Evolutionary conservation across 805 yeast species (phyloP), one percentile per base, ranked within the genome.

Genomic region (Yarrowia porcina): DNA sequence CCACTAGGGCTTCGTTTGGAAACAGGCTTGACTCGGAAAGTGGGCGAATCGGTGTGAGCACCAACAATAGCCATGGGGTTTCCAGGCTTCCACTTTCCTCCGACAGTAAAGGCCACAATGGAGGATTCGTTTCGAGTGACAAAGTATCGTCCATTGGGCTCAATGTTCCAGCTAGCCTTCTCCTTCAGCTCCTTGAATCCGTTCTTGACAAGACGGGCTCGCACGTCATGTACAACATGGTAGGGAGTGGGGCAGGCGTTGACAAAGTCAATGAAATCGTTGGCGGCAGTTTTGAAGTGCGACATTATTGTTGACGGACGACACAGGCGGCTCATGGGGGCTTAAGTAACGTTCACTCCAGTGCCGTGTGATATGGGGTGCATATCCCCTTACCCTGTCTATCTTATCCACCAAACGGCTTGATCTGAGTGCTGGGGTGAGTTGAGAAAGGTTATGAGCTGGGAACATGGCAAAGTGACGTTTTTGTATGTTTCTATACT

Each of bases 21-120:
- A 30, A 88, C 79, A 12, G 99, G 99, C 76, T 93, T 94, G 67
- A 93, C 83, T n/a, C 96, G 82, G 67, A 93, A 79, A 32, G 90
- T 85, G 11, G 98, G 98, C 4, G 96, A 89, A 74, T 93, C 99
- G 0, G 97, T 92, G 74, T 93, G 99, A 1, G 97, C 97, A 17
- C 98, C 99, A 35, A 92, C 88, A 61, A 94, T 86, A 5, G 97
- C 84, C 65, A 91, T 79, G 10, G 96, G 93, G 66, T 87, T 85
- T 11, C 96, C 97, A 3, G 88, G 85, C 60, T 73, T 69, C 84
- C 88, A 89, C 52, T 83, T 71, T 1, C 80, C 80, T 36, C 97
- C 97, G 18, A 90, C 86, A 1, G 86, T 82, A 75, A 93, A 92
- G 1, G 97, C 97, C 67, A 93, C 85, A 25, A 93, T 78, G 0